Base-by-base conservation (phyloP, 345 rosid species). In the Mercurialis annua region DNA sequence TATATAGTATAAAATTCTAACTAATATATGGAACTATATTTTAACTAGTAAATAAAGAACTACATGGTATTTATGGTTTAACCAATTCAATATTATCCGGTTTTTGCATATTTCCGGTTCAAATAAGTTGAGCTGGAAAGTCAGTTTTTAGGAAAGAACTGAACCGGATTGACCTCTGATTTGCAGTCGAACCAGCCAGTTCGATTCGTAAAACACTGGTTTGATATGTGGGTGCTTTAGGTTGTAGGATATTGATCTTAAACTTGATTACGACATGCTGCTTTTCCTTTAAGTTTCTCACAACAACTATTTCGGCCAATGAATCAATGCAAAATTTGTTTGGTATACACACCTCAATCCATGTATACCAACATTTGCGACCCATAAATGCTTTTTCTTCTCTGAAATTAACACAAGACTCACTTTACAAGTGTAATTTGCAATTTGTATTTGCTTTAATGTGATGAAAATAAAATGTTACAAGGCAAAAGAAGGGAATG, bases 301-400 rank as follows among this genome's bases (percentile, higher is more conserved):
- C 56, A 21, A 54, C 65, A 33, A 59, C 36, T 21, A 34, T 23
- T 5, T 44, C 43, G 71, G 65, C 65, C 27, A 58, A 23, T 57
- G 12, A 58, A 59, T 34, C 34, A 24, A 6, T 17, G 24, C 16
- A 34, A 20, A 10, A 17, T 34, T 64, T 50, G 68, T 15, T 50
- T 50, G 23, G 8, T 64, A 20, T 49, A 34, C 50, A 29, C 21
- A 58, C 47, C 46, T 16, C 47, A 30, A 11, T 7, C 10, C 5
- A 21, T 8, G 46, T 9, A 38, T 3, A 44, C 54, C 40, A 17
- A 46, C 60, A 6, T 2, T 5, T 17, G 20, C 10, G 6, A 31
- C 43, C 21, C 8, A 31, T 57, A 57, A 57, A 34, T 57, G 10
- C 26, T 49, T 7, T 40, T 40, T 9, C 11, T 40, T 14, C 1